Base-by-base conservation (phyloP, 805 yeast species). In the Myxozyma monticola region DNA sequence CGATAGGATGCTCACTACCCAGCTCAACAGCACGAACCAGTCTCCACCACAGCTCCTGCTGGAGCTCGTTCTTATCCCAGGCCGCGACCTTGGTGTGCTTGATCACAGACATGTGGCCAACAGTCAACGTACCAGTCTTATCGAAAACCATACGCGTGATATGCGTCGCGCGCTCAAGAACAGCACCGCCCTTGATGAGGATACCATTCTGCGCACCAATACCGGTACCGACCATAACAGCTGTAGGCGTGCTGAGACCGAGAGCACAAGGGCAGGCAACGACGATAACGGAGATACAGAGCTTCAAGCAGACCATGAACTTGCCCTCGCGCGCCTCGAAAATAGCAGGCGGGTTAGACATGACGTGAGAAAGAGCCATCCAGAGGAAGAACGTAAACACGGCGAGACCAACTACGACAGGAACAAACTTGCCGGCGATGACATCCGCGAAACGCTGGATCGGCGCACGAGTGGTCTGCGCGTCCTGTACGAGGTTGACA, bases 191-290 rank as follows among this genome's bases (percentile, higher is more conserved):
- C 68, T 91, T 93, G 62, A 93, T 85, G 46, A 93, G 72, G 4
- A 93, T 85, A 17, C 99, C 98, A 66, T 88, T 75, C 12, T 78
- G 68, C 0, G 99, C 98, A 35, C 96, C 98, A 20, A 88, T 84
- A 35, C 99, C 99, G 1, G 98, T 91, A 7, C 97, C 99, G 1
- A 93, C 99, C 97, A 95, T 93, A 9, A 93, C 88, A 0, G 98
- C 98, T 1, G 99, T 95, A 1, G 99, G 99, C 0, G 98, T 96
- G 2, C 97, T 97, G 43, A 93, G 74, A 2, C 99, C 99, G 21
- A 93, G 71, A 0, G 99, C 98, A 76, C 99, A 93, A 0, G 99
- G 99, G 69, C 99, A 93, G 1, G 99, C 99, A 42, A 93, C 97
- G 9, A 93, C 96, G 57, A 95, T 79, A 4, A 93, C 99, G 5